Evolutionary conservation across 1,284 basidiomycete species (phyloP), one percentile per base, ranked within the genome.

Genomic region (Tylopilus sp.): DNA sequence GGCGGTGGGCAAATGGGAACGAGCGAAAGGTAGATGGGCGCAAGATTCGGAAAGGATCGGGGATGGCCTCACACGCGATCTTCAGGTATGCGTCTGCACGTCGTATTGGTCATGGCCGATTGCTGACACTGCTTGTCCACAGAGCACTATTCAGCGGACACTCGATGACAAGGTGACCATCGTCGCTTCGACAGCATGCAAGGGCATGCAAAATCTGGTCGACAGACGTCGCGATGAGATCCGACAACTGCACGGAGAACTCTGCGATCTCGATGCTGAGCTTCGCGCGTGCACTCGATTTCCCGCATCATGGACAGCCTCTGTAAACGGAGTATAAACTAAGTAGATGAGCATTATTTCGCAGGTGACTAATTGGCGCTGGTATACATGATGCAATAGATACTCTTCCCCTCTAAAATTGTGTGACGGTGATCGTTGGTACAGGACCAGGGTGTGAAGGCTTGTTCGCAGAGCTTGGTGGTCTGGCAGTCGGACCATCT

Each of bases 1-100:
- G 78, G 82, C 81, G 7, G 75, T 88, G 16, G 78, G 78, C 4
- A 71, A 73, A 50, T 93, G 90, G 89, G 82, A 84, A 45, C 77
- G 72, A 54, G 83, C 83, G 3, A 86, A 90, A 66, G 72, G 63
- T 46, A 71, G 68, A 42, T 94, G 90, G 84, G 81, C 81, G 81
- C 74, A 74, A 45, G 87, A 92, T 64, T 90, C 84, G 75, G 63
- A 65, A 28, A 73, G 92, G 37, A 76, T 92, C 4, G 79, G 79
- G 4, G 74, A 80, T 44, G 87, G 90, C 9, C 69, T 91, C 43
- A 77, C 80, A 54, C 75, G 86, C 41, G 91, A 94, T 70, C 66
- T 92, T 15, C 73, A 77, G 71, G 89, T 86, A 59, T 41, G 75
- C 7, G 26, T 36, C 66, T 37, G 8, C 36, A 6, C 34, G 8